A percentile compares a stretch with the other conserved stretches of the same genome.
Conservation (phyloP, 2,329 filamentous ascomycete species). For the Exophiala aquamarina region DNA sequence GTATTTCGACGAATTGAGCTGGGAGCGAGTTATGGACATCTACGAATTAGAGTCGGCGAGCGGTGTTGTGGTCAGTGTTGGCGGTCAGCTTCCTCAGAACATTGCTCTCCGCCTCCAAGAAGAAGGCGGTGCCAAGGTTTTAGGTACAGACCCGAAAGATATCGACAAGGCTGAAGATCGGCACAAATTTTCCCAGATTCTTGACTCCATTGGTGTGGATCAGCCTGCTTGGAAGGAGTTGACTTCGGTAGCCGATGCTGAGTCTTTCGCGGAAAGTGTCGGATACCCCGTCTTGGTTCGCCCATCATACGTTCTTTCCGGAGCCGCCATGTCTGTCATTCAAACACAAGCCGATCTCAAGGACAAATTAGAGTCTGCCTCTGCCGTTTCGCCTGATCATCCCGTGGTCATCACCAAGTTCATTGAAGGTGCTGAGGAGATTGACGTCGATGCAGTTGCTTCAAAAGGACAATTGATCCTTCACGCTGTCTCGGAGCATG, state of each 20-base stretch:
- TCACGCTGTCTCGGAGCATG: slow-evolving; percentile 91
- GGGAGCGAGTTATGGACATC: slow-evolving; percentile 98
- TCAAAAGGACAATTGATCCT: slow-evolving; percentile 82
- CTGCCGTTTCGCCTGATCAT: slow-evolving; percentile 89
- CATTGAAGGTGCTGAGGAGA: slow-evolving; percentile 94
- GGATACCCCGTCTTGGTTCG: slow-evolving; percentile 94
- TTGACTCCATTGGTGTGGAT: slow-evolving; percentile 94
- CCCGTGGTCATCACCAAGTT: slow-evolving; percentile 98
- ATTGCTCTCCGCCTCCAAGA: slow-evolving; percentile 94
- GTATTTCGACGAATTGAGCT: slow-evolving; percentile 96
- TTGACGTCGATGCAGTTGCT: slow-evolving; percentile 92
- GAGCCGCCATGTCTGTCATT: slow-evolving; percentile 98
- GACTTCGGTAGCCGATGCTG: slow-evolving; percentile 83
- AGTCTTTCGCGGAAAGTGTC: slow-evolving; percentile 79
- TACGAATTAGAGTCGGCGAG: slow-evolving; percentile 85
- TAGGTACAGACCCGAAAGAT: slow-evolving; percentile 88
- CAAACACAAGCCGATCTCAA: slow-evolving; percentile 83
- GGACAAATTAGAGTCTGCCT: slow-evolving; percentile 89
- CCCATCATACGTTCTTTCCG: slow-evolving; percentile 92
- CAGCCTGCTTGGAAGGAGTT: slow-evolving; percentile 98
- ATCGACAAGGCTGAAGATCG: slow-evolving; percentile 98
- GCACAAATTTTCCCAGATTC: slow-evolving; percentile 96
- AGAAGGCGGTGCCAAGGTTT: slow-evolving; percentile 80
- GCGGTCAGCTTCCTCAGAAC: slow-evolving; percentile 95
- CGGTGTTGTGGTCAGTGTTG: slow-evolving; percentile 92